Evolutionary conservation across 2,329 filamentous ascomycete species (phyloP).

Genomic region (Drechslerella stenobrocha): DNA sequence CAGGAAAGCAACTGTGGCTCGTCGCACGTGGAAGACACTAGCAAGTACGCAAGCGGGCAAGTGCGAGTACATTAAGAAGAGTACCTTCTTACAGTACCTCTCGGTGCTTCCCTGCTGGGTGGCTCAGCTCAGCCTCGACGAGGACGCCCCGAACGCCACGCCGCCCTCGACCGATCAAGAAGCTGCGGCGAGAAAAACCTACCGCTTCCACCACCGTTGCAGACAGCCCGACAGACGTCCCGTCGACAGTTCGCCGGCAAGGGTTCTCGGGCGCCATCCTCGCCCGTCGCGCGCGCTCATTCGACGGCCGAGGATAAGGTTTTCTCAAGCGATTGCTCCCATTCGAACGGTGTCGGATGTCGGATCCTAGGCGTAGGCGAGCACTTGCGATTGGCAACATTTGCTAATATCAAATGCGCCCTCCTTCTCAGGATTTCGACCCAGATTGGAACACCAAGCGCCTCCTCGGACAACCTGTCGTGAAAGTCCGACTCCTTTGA

Average conservation of each 20-base stretch:
- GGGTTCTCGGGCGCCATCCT: constrained; percentile 6
- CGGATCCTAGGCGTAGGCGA: constrained; percentile 6
- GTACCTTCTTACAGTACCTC: too few species aligned
- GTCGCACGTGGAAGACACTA: background rate
- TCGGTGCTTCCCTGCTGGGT: background rate
- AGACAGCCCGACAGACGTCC: background rate
- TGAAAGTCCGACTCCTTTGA: too few species aligned
- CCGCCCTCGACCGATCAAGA: background rate
- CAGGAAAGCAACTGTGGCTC: background rate
- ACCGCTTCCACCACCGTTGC: too few species aligned
- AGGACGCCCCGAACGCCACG: background rate
- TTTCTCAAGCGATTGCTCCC: constrained; percentile 40
- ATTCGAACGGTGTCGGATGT: constrained; percentile 1
- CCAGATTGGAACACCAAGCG: too few species aligned
- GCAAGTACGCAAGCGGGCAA: background rate
- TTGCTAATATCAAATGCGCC: too few species aligned
- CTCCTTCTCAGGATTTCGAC: too few species aligned
- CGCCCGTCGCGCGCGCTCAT: constrained; percentile 10
- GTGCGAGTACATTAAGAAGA: background rate
- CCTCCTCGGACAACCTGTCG: too few species aligned
- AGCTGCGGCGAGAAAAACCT: constrained; percentile 2
- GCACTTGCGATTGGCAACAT: background rate
- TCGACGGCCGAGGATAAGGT: constrained; percentile 7
- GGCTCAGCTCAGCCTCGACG: constrained; percentile 5
- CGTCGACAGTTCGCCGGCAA: background rate